These are phyloP conservation scores for Penicillium griseofulvum DNA, from an alignment of 2,329 filamentous ascomycete genomes.

Conservation along the genomic window DNA sequence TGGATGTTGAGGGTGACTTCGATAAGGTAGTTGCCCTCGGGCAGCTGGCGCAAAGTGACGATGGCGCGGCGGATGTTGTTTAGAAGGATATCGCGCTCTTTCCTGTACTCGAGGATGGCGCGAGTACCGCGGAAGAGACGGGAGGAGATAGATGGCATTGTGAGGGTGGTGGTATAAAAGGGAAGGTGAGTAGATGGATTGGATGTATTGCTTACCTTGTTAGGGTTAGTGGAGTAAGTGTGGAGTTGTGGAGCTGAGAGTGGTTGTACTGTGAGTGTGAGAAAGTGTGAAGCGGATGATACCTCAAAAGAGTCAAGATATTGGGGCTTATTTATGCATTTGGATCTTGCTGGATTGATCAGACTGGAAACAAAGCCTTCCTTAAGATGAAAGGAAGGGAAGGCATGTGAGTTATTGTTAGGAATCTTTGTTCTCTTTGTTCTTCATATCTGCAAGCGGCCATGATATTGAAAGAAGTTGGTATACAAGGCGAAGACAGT, in stretches of 20 bases:
- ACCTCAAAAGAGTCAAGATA: background rate
- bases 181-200: background rate
- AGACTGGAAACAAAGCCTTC: background rate
- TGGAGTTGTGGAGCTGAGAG: background rate
- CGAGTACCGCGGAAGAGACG: background rate
- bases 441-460: background rate
- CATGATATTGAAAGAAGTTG: background rate
- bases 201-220: background rate
- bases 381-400: background rate
- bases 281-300: background rate
- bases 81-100: background rate
- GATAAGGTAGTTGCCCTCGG: background rate
- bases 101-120: background rate
- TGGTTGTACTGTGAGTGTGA: background rate
- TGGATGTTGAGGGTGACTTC: slow-evolving; percentile 1
- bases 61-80: background rate
- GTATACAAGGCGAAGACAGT: background rate
- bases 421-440: background rate
- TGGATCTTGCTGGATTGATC: background rate
- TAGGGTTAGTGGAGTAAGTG: background rate
- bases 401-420: background rate
- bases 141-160: background rate
- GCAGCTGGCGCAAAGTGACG: background rate
- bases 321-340: background rate
- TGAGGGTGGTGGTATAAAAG: background rate